phyloP scores from a whole-genome alignment of 352 stramenopile genomes.

The Phytophthora capsici region DNA sequence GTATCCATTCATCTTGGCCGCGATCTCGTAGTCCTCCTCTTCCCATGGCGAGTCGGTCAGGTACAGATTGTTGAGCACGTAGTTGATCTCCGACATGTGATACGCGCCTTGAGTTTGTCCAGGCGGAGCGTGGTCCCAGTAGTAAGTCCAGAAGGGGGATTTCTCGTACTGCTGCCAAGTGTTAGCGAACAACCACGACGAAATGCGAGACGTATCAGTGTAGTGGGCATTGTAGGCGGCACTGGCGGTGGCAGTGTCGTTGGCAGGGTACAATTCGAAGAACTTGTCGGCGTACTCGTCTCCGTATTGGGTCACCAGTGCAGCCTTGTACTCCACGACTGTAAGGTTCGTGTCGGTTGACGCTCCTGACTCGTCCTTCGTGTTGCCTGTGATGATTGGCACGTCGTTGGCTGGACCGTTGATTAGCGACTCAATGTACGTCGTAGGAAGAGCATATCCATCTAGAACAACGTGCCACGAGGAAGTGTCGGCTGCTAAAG shows the following conservation, averaged over 20 bases:
- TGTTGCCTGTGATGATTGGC: conserved; percentile 25
- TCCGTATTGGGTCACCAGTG: conserved; percentile 11
- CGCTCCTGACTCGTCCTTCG: conserved; percentile 21
- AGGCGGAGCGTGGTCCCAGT: conserved; percentile 19
- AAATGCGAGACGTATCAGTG: conserved; percentile 20
- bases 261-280: conserved; percentile 18
- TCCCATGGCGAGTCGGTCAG: conserved; percentile 22
- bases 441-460: conserved; percentile 14
- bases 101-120: conserved; percentile 24
- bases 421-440: conserved; percentile 15
- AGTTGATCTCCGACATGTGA: conserved; percentile 35
- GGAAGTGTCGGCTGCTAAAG: neutral
- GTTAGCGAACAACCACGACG: conserved; percentile 24
- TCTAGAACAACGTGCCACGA: neutral
- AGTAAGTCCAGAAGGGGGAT: conserved; percentile 21
- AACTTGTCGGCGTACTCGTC: conserved; percentile 20
- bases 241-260: conserved; percentile 7
- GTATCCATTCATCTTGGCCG: conserved; percentile 24
- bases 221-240: conserved; percentile 14
- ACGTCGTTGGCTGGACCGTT: conserved; percentile 21
- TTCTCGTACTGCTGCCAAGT: conserved; percentile 2
- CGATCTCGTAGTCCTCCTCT: conserved; percentile 21
- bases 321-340: conserved; percentile 20
- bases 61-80: conserved; percentile 34
- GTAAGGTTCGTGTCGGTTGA: conserved; percentile 23